Evolutionary conservation across 768 basidiomycete species (phyloP).

Genomic region (Suillus subluteus): DNA sequence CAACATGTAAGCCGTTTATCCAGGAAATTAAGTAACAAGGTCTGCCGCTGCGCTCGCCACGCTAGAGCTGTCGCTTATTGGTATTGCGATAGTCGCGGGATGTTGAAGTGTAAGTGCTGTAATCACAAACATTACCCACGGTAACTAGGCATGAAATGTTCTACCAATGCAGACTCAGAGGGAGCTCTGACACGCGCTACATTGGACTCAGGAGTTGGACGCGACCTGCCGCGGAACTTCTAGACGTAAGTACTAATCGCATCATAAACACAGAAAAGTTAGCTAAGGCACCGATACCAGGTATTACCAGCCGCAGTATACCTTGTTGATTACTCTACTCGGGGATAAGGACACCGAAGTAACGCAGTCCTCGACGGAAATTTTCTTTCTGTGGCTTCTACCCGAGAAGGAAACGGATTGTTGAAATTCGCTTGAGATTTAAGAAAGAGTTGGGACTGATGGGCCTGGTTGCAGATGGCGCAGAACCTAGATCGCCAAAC

Average conservation of each 20-base stretch:
- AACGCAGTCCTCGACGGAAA: not conserved
- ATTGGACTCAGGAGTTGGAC: not conserved
- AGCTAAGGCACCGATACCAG: not conserved
- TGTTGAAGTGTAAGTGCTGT: not conserved
- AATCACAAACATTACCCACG: not conserved
- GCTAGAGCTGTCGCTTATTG: conserved; percentile 1
- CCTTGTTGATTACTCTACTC: not conserved
- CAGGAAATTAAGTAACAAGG: conserved; percentile 4
- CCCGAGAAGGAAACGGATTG: not conserved
- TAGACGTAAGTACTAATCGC: not conserved
- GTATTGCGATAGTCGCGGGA: not conserved
- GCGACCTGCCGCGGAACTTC: not conserved
- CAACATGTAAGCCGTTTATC: conserved; percentile 3
- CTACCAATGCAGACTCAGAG: not conserved
- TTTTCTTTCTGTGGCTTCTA: conserved; percentile 3
- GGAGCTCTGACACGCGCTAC: not conserved
- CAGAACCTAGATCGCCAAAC: not conserved
- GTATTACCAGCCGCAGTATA: not conserved
- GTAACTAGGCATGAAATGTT: not conserved
- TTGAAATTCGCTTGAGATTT: not conserved
- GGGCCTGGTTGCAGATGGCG: not conserved
- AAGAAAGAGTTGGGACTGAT: not conserved
- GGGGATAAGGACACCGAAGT: not conserved
- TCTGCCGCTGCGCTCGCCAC: not conserved
- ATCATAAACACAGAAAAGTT: not conserved